Evolutionary conservation across 73 alveolate species (phyloP).

Genomic region (Stentor coeruleus): DNA sequence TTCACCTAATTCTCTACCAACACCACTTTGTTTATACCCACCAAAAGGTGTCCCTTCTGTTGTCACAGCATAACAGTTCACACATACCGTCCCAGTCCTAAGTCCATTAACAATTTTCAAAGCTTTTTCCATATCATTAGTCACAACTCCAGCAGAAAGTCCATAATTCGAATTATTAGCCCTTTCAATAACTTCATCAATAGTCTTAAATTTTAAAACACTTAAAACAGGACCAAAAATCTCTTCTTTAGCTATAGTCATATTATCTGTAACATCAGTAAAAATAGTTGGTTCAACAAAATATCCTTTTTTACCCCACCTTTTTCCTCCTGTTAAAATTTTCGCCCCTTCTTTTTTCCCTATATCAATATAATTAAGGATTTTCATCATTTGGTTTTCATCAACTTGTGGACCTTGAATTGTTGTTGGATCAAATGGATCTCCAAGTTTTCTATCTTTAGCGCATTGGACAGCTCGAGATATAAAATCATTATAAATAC

Average conservation of each 20-base stretch:
- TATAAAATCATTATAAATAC: slow-evolving; percentile 80
- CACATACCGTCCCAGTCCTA: slow-evolving; percentile 81
- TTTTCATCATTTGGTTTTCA: slow-evolving; percentile 58
- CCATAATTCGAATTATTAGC: slow-evolving; percentile 91
- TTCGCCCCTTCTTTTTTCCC: slow-evolving; percentile 83
- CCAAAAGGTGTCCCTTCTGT: slow-evolving; percentile 78
- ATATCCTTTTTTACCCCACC: slow-evolving; percentile 47
- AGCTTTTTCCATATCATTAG: slow-evolving; percentile 61
- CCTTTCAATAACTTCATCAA: slow-evolving; percentile 83
- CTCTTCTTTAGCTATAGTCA: slow-evolving; percentile 71
- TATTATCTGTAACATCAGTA: slow-evolving; percentile 79
- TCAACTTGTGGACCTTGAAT: slow-evolving; percentile 83
- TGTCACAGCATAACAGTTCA: slow-evolving; percentile 61
- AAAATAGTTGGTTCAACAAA: slow-evolving; percentile 74
- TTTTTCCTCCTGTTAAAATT: slow-evolving; percentile 84
- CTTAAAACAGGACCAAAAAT: slow-evolving; percentile 85
- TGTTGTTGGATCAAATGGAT: slow-evolving; percentile 67
- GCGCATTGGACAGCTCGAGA: slow-evolving; percentile 52
- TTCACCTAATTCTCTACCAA: slow-evolving; percentile 82
- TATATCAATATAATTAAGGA: slow-evolving; percentile 62
- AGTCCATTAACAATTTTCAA: slow-evolving; percentile 55
- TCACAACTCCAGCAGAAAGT: slow-evolving; percentile 82
- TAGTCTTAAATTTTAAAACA: slow-evolving; percentile 67
- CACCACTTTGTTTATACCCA: slow-evolving; percentile 86
- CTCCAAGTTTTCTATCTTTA: slow-evolving; percentile 56